Conservation (phyloP, 768 basidiomycete genomes). For the Kwoniella mangroviensis region DNA sequence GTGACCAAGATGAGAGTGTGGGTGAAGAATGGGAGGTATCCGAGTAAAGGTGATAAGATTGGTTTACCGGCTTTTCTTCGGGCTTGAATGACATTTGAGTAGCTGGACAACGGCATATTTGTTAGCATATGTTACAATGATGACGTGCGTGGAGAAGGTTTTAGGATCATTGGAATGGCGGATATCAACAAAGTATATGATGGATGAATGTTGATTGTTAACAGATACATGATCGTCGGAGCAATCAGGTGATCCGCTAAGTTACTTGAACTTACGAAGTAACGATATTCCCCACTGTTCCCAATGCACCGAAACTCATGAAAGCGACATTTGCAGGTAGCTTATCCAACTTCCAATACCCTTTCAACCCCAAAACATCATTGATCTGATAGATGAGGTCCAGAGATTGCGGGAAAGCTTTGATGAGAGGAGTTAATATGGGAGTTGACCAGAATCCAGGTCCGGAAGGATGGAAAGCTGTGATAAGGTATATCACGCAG, state of each 20-base stretch:
- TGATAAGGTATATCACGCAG: conserved; percentile 72
- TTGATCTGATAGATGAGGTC: conserved; percentile 30
- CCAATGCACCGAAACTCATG: conserved; percentile 77
- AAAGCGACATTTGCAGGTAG: conserved; percentile 81
- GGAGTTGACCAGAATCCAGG: conserved; percentile 48
- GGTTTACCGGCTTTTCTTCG: conserved; percentile 59
- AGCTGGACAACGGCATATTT: no score
- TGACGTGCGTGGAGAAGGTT: no score
- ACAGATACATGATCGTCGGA: no score
- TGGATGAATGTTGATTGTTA: no score
- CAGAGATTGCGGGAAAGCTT: conserved; percentile 24
- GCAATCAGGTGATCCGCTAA: no score
- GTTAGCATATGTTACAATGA: neutral
- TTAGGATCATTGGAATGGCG: no score
- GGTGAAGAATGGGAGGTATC: conserved; percentile 77
- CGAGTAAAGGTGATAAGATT: conserved; percentile 66
- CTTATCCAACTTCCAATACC: conserved; percentile 57
- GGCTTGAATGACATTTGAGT: conserved; percentile 76
- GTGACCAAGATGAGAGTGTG: conserved; percentile 72
- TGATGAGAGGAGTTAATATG: conserved; percentile 30
- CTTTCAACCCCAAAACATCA: conserved; percentile 33
- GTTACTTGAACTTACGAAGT: conserved; percentile 62
- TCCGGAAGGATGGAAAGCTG: conserved; percentile 69
- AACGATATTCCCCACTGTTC: conserved; percentile 77
- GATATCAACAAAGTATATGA: no score